Conservation (phyloP, 2,329 filamentous ascomycete genomes). For the Simplicillium sp. region DNA sequence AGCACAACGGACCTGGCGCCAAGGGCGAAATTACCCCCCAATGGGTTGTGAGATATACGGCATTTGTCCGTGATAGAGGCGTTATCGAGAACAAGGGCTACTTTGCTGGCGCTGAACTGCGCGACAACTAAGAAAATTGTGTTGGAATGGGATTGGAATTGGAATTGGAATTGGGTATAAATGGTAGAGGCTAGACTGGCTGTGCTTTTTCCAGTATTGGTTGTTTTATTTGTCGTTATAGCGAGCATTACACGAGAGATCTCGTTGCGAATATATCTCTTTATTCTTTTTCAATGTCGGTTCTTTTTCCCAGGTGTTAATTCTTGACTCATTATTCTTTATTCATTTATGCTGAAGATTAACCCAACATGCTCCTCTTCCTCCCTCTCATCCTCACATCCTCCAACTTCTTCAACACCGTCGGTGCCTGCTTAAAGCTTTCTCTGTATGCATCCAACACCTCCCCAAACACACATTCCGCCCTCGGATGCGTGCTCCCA, state of each 20-base stretch:
- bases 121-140: slow-evolving; percentile 16
- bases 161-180: too few relatives aligned
- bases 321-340: not conserved
- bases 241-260: slow-evolving; percentile 22
- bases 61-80: slow-evolving; percentile 84
- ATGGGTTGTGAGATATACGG: slow-evolving; percentile 97
- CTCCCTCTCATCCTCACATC: slow-evolving; percentile 89
- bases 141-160: not conserved
- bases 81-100: slow-evolving; percentile 99
- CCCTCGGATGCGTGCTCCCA: slow-evolving; percentile 83
- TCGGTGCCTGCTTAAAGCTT: slow-evolving; percentile 64
- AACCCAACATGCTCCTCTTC: slow-evolving; percentile 96
- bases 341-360: not conserved
- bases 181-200: slow-evolving; percentile 2
- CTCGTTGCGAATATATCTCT: not conserved
- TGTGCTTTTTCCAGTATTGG: slow-evolving; percentile 2
- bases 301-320: not conserved
- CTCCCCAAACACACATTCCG: slow-evolving; percentile 65
- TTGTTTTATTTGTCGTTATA: slow-evolving; percentile 14
- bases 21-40: slow-evolving; percentile 73
- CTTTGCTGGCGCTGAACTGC: slow-evolving; percentile 75
- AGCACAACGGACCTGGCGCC: slow-evolving; percentile 45
- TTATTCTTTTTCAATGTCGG: not conserved
- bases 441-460: slow-evolving; percentile 66
- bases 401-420: slow-evolving; percentile 73